phyloP scores from a whole-genome alignment of 2,329 filamentous ascomycete genomes.

The Claviceps pazoutovae region DNA sequence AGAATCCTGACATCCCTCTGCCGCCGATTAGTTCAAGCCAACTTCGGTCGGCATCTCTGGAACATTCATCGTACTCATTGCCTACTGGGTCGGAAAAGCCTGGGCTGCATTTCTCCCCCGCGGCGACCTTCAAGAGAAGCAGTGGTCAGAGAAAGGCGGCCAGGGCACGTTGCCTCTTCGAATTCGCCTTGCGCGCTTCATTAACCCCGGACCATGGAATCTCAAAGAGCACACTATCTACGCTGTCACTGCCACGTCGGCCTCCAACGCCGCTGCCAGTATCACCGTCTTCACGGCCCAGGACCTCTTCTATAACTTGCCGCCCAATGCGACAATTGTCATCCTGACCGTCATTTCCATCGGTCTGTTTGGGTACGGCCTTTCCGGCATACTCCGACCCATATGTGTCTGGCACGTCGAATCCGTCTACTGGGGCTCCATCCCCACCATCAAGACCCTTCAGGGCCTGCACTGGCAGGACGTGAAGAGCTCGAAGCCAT shows the following conservation, averaged over 20 bases:
- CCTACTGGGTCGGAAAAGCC: constrained; percentile 36
- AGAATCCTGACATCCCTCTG: background rate
- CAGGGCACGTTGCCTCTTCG: constrained; percentile 26
- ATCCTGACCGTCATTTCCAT: constrained; percentile 36
- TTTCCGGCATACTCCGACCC: constrained; percentile 38
- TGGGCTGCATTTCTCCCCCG: constrained; percentile 22
- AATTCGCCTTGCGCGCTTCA: constrained; percentile 26
- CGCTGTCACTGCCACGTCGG: constrained; percentile 38
- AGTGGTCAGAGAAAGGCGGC: constrained; percentile 29
- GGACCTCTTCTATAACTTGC: constrained; percentile 36
- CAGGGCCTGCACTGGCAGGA: constrained; percentile 41
- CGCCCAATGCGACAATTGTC: constrained; percentile 30
- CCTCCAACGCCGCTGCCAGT: constrained; percentile 27
- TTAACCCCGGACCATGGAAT: constrained; percentile 38
- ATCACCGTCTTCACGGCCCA: constrained; percentile 31
- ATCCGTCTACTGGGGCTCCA: constrained; percentile 39
- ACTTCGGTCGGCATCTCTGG: constrained; percentile 32
- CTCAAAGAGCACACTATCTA: constrained; percentile 43
- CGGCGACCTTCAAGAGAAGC: constrained; percentile 32
- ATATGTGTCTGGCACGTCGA: constrained; percentile 42
- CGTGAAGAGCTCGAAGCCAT: constrained; percentile 33
- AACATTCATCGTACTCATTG: constrained; percentile 43
- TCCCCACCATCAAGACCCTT: constrained; percentile 38
- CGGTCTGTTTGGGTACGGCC: constrained; percentile 39
- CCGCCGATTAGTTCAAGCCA: constrained; percentile 33